Conservation (phyloP, 495 filamentous ascomycete species). For the Neurospora africana region DNA sequence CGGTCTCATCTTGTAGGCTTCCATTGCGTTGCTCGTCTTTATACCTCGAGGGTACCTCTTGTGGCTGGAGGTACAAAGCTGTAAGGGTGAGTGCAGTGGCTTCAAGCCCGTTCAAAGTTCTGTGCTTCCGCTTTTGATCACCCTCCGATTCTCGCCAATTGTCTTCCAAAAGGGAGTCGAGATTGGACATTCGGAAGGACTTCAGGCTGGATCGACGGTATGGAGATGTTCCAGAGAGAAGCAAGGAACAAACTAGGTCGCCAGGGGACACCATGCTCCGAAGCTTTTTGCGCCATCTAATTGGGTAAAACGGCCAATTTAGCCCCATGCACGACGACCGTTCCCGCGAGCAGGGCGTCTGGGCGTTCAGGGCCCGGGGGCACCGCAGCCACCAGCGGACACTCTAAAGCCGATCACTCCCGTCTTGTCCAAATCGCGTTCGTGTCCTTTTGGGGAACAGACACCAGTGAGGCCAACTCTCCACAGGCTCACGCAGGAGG, state of each 20-base stretch:
- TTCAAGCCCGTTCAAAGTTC: neutral
- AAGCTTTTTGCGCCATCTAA: neutral
- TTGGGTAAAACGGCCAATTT: neutral
- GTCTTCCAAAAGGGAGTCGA: neutral
- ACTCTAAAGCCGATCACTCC: neutral
- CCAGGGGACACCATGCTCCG: neutral
- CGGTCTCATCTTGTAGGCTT: neutral
- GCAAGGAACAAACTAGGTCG: neutral
- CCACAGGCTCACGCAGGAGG: neutral
- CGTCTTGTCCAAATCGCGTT: constrained; percentile 23
- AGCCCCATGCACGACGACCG: neutral
- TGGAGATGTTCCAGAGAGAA: neutral
- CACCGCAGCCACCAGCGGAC: neutral
- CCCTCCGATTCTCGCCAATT: neutral
- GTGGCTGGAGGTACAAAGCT: no score
- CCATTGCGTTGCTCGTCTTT: neutral
- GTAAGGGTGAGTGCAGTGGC: no score
- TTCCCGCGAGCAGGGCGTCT: neutral
- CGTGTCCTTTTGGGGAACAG: constrained; percentile 26
- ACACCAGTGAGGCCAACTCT: neutral
- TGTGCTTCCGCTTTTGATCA: neutral
- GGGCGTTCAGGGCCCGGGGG: neutral
- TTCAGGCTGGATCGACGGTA: neutral
- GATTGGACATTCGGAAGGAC: neutral
- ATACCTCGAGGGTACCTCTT: neutral